These are phyloP conservation scores for Penicillium sp. DNA, from an alignment of 2,329 filamentous ascomycete species.

Conservation along the genomic window DNA sequence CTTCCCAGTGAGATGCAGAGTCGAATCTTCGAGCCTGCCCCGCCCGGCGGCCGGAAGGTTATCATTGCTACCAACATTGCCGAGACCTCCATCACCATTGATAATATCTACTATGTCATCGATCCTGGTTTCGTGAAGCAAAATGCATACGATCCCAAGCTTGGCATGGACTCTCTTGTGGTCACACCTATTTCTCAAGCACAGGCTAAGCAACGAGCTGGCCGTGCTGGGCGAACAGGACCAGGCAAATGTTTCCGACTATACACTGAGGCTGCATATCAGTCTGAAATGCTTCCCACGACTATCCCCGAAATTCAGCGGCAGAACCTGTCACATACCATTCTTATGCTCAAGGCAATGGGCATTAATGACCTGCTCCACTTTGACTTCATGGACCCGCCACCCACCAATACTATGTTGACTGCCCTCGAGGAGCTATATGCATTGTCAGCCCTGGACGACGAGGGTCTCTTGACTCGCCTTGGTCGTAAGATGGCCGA, in stretches of 20 bases:
- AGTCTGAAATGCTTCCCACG: conserved; percentile 95
- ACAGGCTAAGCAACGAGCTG: conserved; percentile 91
- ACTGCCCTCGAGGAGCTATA: conserved; percentile 96
- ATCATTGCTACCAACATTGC: conserved; percentile 99
- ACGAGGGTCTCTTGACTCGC: conserved; percentile 91
- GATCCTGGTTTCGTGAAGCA: conserved; percentile 98
- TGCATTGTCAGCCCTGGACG: conserved; percentile 86
- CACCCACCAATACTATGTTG: conserved; percentile 96
- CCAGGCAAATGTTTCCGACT: conserved; percentile 95
- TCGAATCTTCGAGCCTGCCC: conserved; percentile 91
- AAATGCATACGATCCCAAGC: conserved; percentile 93
- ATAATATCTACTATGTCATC: conserved; percentile 96
- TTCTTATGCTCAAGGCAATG: conserved; percentile 98
- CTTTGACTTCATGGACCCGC: conserved; percentile 99
- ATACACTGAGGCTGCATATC: conserved; percentile 93
- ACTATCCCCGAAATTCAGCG: conserved; percentile 96
- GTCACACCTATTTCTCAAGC: conserved; percentile 97
- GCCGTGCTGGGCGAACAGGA: conserved; percentile 89
- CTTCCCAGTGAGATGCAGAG: conserved; percentile 93
- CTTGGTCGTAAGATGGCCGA: conserved; percentile 97
- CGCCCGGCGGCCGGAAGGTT: conserved; percentile 84
- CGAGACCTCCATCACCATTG: conserved; percentile 96
- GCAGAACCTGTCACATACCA: conserved; percentile 89
- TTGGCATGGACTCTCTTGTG: conserved; percentile 96
- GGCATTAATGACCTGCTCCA: conserved; percentile 96